Conservation (phyloP, 176 grass and related monocot genomes). For the Echinochloa phyllopogon region DNA sequence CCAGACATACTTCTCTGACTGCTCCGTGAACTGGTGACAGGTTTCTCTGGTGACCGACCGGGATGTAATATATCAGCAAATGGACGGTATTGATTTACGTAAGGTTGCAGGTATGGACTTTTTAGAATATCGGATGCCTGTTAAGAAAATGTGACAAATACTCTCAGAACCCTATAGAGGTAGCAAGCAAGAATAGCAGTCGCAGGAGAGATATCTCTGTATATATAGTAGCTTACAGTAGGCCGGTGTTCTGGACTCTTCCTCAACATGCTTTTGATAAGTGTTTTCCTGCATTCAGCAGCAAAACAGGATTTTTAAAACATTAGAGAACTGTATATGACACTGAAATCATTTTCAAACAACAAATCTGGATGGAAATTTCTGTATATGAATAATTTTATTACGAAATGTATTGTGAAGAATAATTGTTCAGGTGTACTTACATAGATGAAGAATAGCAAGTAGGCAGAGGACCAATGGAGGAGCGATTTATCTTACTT, state of each 20-base stretch:
- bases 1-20: conserved; percentile 80
- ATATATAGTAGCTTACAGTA: conserved; percentile 72
- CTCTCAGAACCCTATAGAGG: conserved; percentile 38
- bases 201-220: conserved; percentile 15
- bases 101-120: conserved; percentile 76
- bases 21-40: conserved; percentile 48
- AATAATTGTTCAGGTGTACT: conserved; percentile 43
- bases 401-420: conserved; percentile 21
- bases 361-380: conserved; percentile 23
- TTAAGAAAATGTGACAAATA: conserved; percentile 42
- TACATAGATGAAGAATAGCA: conserved; percentile 93
- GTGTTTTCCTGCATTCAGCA: conserved; percentile 75
- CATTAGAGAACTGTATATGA: not conserved
- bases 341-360: not conserved
- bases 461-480: conserved; percentile 87
- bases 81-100: conserved; percentile 67
- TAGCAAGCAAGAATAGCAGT: conserved; percentile 7
- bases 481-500: conserved; percentile 99
- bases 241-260: conserved; percentile 98
- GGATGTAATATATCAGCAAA: conserved; percentile 50
- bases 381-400: not conserved
- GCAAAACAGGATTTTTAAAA: conserved; percentile 13
- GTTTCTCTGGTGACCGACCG: conserved; percentile 57
- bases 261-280: conserved; percentile 97
- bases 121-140: conserved; percentile 95